A percentile compares a stretch with the other conserved stretches of the same genome.
These are phyloP conservation scores for Acacia melanoxylon DNA, from an alignment of 306 rosid species.

Conservation along the genomic window DNA sequence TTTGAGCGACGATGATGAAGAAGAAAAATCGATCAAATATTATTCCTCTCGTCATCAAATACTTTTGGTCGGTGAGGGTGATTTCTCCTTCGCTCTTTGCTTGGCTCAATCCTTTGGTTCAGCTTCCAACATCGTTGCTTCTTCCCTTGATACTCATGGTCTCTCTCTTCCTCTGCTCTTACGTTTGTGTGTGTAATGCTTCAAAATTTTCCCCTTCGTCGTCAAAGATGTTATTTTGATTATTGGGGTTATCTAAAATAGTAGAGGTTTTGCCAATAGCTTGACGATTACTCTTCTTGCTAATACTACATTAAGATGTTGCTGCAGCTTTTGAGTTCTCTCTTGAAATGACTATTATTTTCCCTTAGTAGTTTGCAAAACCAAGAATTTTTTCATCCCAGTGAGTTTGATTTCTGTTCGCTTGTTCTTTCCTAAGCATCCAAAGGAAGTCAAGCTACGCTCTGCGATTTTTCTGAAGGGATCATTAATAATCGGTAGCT, in stretches of 20 bases:
- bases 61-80: slow-evolving; percentile 65
- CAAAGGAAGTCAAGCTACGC: background rate
- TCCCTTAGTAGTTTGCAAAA: background rate
- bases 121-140: slow-evolving; percentile 44
- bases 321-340: background rate
- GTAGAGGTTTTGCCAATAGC: background rate
- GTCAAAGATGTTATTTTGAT: slow-evolving; percentile 10
- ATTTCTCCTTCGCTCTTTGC: slow-evolving; percentile 54
- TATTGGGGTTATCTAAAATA: background rate
- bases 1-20: background rate
- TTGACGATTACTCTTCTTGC: background rate
- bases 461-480: background rate
- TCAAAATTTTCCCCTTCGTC: background rate
- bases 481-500: background rate
- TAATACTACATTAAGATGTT: background rate
- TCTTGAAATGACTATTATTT: background rate
- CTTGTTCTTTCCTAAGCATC: background rate
- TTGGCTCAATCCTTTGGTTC: slow-evolving; percentile 50
- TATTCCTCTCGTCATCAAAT: slow-evolving; percentile 51
- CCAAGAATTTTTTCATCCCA: background rate
- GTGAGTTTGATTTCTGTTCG: background rate
- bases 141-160: slow-evolving; percentile 51
- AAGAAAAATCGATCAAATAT: slow-evolving; percentile 39
- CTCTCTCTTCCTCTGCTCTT: background rate
- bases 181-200: background rate